Conservation (phyloP, 2,329 filamentous ascomycete genomes). For the Aspergillus pseudoviridinutans region DNA sequence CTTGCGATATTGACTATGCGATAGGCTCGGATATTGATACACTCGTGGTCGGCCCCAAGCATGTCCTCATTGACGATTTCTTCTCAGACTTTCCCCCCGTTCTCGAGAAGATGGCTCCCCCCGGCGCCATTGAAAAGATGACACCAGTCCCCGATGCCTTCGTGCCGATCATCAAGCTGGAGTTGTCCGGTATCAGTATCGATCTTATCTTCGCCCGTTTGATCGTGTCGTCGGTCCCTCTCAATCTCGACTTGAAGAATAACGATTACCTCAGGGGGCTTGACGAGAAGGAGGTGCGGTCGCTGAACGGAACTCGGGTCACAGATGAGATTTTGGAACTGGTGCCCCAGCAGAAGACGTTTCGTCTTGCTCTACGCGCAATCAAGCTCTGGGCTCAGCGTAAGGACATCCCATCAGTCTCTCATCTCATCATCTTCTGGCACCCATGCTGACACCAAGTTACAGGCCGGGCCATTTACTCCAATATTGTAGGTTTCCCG, state of each 20-base stretch:
- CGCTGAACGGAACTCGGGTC: conserved; percentile 89
- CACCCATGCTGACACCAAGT: neutral
- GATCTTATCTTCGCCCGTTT: conserved; percentile 87
- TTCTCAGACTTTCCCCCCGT: conserved; percentile 82
- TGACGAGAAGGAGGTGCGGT: conserved; percentile 80
- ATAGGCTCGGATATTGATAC: conserved; percentile 95
- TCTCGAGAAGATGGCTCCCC: conserved; percentile 73
- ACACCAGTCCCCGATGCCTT: conserved; percentile 84
- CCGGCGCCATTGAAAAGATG: conserved; percentile 78
- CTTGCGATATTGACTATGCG: conserved; percentile 3
- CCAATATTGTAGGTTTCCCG: conserved; percentile 93
- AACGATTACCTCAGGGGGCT: conserved; percentile 80
- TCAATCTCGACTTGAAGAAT: conserved; percentile 72
- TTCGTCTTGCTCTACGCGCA: conserved; percentile 80
- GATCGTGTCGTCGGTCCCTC: conserved; percentile 66
- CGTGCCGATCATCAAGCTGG: conserved; percentile 96
- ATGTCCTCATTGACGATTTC: conserved; percentile 85
- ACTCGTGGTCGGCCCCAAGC: conserved; percentile 84
- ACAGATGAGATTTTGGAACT: conserved; percentile 87
- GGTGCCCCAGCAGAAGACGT: conserved; percentile 85
- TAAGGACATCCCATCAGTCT: conserved; percentile 21
- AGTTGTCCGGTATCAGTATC: conserved; percentile 85
- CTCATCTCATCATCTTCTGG: neutral
- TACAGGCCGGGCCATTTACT: conserved; percentile 76
- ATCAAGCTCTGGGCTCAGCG: conserved; percentile 95